Evolutionary conservation across 495 filamentous ascomycete species (phyloP).

Genomic region (Bryoglossum gracile): DNA sequence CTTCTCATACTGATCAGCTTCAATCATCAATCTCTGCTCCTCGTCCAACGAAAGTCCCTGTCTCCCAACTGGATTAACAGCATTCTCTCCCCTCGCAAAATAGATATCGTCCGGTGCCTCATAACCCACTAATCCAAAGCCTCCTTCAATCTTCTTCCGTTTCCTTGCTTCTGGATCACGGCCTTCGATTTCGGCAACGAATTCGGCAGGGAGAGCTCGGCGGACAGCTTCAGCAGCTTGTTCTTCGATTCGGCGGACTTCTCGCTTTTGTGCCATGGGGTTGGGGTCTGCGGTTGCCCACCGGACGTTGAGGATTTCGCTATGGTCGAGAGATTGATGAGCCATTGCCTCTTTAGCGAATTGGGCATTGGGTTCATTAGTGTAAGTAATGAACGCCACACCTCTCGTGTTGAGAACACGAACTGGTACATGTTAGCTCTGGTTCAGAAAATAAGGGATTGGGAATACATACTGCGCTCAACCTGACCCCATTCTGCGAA

Average conservation of each 20-base stretch:
- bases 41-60: constrained; percentile 40
- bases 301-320: constrained; percentile 88
- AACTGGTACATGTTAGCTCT: constrained; percentile 29
- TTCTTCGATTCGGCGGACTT: constrained; percentile 85
- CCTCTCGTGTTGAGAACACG: constrained; percentile 86
- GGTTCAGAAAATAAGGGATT: background rate
- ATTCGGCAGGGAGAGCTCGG: constrained; percentile 81
- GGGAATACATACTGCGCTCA: constrained; percentile 51
- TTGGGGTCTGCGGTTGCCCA: constrained; percentile 98
- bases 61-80: constrained; percentile 50
- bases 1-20: constrained; percentile 40
- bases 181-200: constrained; percentile 90
- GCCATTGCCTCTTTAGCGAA: constrained; percentile 93
- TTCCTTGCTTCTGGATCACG: constrained; percentile 79
- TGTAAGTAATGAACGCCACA: constrained; percentile 87
- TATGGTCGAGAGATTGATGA: constrained; percentile 75
- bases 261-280: constrained; percentile 86
- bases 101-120: constrained; percentile 93
- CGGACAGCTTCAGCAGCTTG: constrained; percentile 96
- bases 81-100: constrained; percentile 62
- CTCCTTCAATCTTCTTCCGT: constrained; percentile 81
- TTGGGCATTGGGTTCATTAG: constrained; percentile 76
- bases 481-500: constrained; percentile 92
- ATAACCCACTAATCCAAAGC: constrained; percentile 84
- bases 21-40: constrained; percentile 45